Base-by-base conservation (phyloP, 805 yeast species). In the Wickerhamomyces pijperi region DNA sequence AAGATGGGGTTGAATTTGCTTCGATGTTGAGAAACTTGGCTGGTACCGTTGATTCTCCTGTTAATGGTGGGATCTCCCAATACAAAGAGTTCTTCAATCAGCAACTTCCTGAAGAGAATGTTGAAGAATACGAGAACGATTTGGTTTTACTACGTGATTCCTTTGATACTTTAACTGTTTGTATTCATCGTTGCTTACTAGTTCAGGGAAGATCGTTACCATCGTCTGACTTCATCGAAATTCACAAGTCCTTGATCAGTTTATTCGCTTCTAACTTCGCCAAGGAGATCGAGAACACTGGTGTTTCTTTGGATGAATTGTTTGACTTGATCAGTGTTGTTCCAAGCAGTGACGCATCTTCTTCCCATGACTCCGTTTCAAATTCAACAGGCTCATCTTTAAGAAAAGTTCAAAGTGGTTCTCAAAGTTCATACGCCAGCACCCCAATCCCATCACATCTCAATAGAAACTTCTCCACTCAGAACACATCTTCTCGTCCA, bases 31-130 rank as follows among this genome's bases (percentile, higher is more conserved):
- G 90, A 57, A 76, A 75, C 50, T 62, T 80, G 40, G 72, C 85
- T 3, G 95, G 95, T 34, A 83, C 95, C 0, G 88, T 87, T 39
- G 94, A 85, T 55, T 76, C 95, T 0, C 95, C 95, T 3, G 90
- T 86, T 5, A 86, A 86, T 55, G 96, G 96, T 28, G 96, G 96
- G 42, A 83, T 86, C 46, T 83, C 85, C 2, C 86, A 82, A 54
- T 86, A 82, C 59, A 68, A 88, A 40, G 72, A 72, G 2, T 84
- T 86, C 54, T 74, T 82, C 53, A 58, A 56, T 29, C 69, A 67
- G 36, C 33, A 6, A 6, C 4, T 31, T 7, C 8, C 13, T 11
- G 19, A n/a, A 15, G 59, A 56, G 7, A 50, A 54, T 19, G 49
- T 50, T 20, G 55, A 51, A 28, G 53, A 58, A 25, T 46, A 47